phyloP scores from a whole-genome alignment of 1,284 basidiomycete genomes.

The Microbotryum scabiosae region DNA sequence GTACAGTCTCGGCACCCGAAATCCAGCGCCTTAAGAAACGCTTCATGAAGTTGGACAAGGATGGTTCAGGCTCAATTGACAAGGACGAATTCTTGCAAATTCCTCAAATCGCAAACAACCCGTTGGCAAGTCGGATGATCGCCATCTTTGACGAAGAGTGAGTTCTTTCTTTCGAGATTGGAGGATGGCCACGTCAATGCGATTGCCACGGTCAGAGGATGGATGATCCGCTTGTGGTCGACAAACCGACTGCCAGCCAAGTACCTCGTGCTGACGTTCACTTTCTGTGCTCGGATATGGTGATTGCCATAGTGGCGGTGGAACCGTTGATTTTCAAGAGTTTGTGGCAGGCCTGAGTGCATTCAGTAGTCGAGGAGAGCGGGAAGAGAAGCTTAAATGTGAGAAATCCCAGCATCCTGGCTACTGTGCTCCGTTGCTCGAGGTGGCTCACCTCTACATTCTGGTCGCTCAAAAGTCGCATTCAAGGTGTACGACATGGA shows the following conservation, averaged over 20 bases:
- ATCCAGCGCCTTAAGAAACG: conserved; percentile 92
- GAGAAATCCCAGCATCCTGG: conserved; percentile 39
- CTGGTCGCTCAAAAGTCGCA: conserved; percentile 54
- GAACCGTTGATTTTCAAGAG: conserved; percentile 98
- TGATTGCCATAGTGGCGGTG: conserved; percentile 62
- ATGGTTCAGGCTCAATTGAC: conserved; percentile 95
- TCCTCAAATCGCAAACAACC: conserved; percentile 97
- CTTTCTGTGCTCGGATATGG: too few relatives aligned
- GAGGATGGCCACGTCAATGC: too few relatives aligned
- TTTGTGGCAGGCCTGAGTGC: conserved; percentile 96
- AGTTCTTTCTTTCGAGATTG: conserved; percentile 39
- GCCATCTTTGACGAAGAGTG: conserved; percentile 99
- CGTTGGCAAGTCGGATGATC: conserved; percentile 92
- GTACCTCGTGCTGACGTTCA: too few relatives aligned
- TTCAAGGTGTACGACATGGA: conserved; percentile 99
- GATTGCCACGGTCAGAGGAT: neutral
- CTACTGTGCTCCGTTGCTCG: neutral
- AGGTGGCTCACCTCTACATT: neutral
- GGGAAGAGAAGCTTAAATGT: conserved; percentile 96
- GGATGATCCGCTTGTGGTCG: neutral
- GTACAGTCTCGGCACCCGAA: conserved; percentile 77
- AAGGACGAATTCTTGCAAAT: conserved; percentile 98
- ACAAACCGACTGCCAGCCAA: too few relatives aligned
- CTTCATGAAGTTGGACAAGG: conserved; percentile 99
- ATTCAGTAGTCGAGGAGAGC: conserved; percentile 88